Percentiles rank a stretch among this genome's conserved stretches.
phyloP scores from a whole-genome alignment of 192 early-diverging fungal genomes.

The Gonapodya sp. region DNA sequence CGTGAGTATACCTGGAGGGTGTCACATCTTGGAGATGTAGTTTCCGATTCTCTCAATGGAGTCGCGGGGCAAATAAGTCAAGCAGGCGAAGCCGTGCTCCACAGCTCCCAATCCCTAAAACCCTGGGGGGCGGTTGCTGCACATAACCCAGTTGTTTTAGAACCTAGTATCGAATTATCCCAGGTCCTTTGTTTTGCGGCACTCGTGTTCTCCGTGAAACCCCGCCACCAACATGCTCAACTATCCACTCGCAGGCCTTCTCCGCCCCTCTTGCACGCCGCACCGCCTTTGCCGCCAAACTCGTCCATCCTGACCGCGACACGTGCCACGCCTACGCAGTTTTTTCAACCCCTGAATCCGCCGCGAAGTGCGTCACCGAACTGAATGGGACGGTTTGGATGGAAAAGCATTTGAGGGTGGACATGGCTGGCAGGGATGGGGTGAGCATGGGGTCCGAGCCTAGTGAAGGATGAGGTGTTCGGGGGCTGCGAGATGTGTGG shows the following conservation, averaged over 20 bases:
- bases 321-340: slow-evolving; percentile 86
- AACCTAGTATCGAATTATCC: neutral
- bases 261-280: slow-evolving; percentile 60
- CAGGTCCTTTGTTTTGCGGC: slow-evolving; percentile 28
- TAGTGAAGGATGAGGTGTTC: neutral
- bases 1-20: slow-evolving; percentile 39
- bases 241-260: slow-evolving; percentile 28
- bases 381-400: slow-evolving; percentile 75
- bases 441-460: slow-evolving; percentile 1
- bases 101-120: neutral
- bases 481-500: neutral
- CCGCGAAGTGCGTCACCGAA: slow-evolving; percentile 43
- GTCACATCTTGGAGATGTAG: too few species aligned
- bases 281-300: slow-evolving; percentile 69
- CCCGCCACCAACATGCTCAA: neutral
- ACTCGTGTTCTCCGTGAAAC: neutral
- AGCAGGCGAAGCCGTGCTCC: too few species aligned
- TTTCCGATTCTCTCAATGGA: neutral
- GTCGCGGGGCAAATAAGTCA: too few species aligned
- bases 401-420: slow-evolving; percentile 83
- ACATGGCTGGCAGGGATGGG: slow-evolving; percentile 23
- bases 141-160: slow-evolving; percentile 13
- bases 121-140: neutral
- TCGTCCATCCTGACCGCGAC: slow-evolving; percentile 76
- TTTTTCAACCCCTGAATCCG: slow-evolving; percentile 49